phyloP scores from a whole-genome alignment of 2,329 filamentous ascomycete species.

The Fusarium pseudocircinatum region DNA sequence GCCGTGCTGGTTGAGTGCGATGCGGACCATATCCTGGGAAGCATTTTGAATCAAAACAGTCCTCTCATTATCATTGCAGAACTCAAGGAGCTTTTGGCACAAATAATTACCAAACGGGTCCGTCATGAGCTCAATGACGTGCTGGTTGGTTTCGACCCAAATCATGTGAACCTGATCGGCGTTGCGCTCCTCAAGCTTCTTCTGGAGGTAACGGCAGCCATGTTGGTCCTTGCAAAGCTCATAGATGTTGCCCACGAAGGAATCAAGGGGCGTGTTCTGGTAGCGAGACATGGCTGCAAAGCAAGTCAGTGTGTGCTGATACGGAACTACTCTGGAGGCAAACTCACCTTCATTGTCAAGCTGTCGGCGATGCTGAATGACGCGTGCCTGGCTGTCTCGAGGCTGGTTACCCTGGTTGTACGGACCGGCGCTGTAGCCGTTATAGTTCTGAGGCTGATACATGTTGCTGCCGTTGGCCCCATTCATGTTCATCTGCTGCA shows the following conservation, averaged over 20 bases:
- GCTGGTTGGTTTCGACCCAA: slow-evolving; percentile 90
- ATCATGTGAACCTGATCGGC: slow-evolving; percentile 89
- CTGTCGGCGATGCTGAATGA: slow-evolving; percentile 78
- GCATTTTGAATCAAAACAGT: slow-evolving; percentile 93
- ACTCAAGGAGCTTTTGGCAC: slow-evolving; percentile 97
- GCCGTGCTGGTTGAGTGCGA: slow-evolving; percentile 96
- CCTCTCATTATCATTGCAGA: slow-evolving; percentile 93
- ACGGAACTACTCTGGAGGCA: not conserved
- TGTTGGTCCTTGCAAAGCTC: slow-evolving; percentile 97
- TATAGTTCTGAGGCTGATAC: slow-evolving; percentile 68
- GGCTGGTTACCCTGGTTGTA: slow-evolving; percentile 63
- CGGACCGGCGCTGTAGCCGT: slow-evolving; percentile 63
- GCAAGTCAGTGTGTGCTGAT: slow-evolving; percentile 42
- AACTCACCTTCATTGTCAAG: slow-evolving; percentile 75
- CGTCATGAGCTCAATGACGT: slow-evolving; percentile 98
- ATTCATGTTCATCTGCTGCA: slow-evolving; percentile 72
- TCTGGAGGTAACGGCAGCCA: slow-evolving; percentile 94
- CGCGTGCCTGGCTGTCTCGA: slow-evolving; percentile 79
- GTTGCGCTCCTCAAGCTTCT: slow-evolving; percentile 92
- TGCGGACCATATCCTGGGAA: slow-evolving; percentile 85
- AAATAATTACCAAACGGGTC: slow-evolving; percentile 99
- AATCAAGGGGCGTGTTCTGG: slow-evolving; percentile 83
- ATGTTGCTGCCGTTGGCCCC: slow-evolving; percentile 53
- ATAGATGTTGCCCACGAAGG: slow-evolving; percentile 85
- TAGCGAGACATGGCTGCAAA: slow-evolving; percentile 77